Percentiles rank a stretch among this genome's conserved stretches.
These are phyloP conservation scores for Mycena sanguinolenta DNA, from an alignment of 768 basidiomycete genomes.

Conservation along the genomic window DNA sequence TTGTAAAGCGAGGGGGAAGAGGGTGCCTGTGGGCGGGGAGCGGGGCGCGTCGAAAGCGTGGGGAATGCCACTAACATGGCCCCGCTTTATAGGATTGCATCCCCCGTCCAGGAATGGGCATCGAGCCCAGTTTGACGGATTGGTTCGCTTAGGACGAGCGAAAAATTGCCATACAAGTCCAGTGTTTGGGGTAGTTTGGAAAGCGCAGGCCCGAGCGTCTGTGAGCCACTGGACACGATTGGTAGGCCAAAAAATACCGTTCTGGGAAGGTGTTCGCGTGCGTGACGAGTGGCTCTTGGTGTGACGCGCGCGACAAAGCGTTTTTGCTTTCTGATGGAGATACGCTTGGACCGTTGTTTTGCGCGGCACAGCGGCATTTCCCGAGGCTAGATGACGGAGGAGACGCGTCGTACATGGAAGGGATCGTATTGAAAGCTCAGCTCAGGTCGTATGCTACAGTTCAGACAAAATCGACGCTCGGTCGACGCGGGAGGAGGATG, in stretches of 20 bases:
- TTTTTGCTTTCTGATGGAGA: no score
- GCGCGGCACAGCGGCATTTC: no score
- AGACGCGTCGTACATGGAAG: no score
- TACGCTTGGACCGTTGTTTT: no score
- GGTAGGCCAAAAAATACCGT: slow-evolving; percentile 17
- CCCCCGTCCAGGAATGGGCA: not conserved
- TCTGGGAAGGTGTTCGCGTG: slow-evolving; percentile 17
- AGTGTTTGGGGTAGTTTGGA: slow-evolving; percentile 30
- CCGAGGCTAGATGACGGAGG: no score
- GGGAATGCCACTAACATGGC: not conserved
- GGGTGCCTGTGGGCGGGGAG: not conserved
- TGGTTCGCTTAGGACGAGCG: slow-evolving; percentile 17
- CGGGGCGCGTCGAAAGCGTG: slow-evolving; percentile 15
- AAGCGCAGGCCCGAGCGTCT: slow-evolving; percentile 26
- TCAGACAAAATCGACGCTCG: no score
- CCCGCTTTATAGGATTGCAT: slow-evolving; percentile 29
- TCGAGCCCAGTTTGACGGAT: slow-evolving; percentile 12
- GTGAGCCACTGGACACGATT: slow-evolving; percentile 32
- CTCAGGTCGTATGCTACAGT: no score
- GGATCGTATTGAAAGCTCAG: no score
- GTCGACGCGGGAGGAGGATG: no score
- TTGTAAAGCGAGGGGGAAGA: not conserved
- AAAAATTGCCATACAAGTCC: slow-evolving; percentile 29
- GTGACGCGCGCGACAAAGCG: no score
- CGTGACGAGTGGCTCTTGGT: slow-evolving; percentile 21